Base-by-base conservation (phyloP, 805 yeast species). In the Schwanniomyces polymorphus region DNA sequence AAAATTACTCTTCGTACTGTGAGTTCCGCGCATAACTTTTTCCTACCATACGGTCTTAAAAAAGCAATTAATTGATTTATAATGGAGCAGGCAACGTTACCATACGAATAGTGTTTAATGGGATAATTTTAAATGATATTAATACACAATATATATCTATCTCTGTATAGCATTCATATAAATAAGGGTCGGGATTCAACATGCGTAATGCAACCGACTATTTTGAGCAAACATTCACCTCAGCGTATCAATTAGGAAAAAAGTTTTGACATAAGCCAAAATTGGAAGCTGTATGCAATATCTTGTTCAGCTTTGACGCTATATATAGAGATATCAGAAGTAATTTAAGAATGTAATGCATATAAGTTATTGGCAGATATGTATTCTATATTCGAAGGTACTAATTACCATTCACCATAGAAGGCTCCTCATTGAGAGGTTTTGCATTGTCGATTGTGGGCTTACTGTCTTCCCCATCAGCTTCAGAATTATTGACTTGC, bases 1-100 rank as follows among this genome's bases (percentile, higher is more conserved):
- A 40, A 39, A 29, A 40, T 39, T 45, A 45, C 47, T 35, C 33
- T 21, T 21, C 21, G 35, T 21, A 9, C 35, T 31, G 21, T 7
- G 7, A 31, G 2, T 3, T 31, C 5, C 35, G 35, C 35, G 21
- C 21, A 31, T 18, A 16, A 14, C 18, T 31, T 31, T 9, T 18
- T 16, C 23, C 23, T 21, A 21, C 23, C 5, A 5, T 4, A 21
- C 23, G 6, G 33, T 7, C n/a, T 8, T 2, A 28, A 12, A 12
- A 28, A 28, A 12, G 33, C 16, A 12, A 28, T 28, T 28, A 28
- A 9, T 28, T 6, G 33, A 6, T 12, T 28, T 12, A 12, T 28
- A 6, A 12, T 6, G 14, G 33, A 3, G 7, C 33, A 11, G 23
- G 5, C 5, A 21, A 21, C 23, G 5, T 21, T 21, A 5, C 5